These are phyloP conservation scores for Coemansia sp. DNA, from an alignment of 192 early-diverging fungal species.

Conservation along the genomic window DNA sequence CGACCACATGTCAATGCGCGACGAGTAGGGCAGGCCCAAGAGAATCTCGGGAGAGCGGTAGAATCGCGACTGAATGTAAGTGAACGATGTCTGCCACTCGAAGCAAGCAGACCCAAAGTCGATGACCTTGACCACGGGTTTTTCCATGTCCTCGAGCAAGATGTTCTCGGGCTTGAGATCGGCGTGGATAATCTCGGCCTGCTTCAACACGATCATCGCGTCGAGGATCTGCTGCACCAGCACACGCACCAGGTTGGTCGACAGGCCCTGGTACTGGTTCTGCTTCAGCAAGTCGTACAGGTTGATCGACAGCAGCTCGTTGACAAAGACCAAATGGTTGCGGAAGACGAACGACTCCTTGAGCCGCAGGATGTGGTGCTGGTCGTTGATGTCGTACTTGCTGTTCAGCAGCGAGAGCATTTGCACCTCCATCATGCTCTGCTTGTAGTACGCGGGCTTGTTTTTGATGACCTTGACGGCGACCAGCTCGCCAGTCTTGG, in stretches of 20 bases:
- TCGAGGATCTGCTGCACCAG: conserved; percentile 95
- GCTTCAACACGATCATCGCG: conserved; percentile 81
- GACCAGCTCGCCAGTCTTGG: conserved; percentile 88
- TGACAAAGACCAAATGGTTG: conserved; percentile 94
- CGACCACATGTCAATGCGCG: conserved; percentile 98
- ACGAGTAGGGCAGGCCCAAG: conserved; percentile 90
- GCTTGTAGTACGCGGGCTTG: conserved; percentile 96
- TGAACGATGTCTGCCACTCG: conserved; percentile 93
- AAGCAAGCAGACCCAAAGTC: conserved; percentile 99
- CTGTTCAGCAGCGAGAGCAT: conserved; percentile 94
- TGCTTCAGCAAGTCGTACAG: conserved; percentile 98
- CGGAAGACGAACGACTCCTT: conserved; percentile 93
- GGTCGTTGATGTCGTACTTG: conserved; percentile 83
- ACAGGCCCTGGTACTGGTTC: conserved; percentile 94
- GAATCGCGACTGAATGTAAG: conserved; percentile 98
- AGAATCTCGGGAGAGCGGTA: conserved; percentile 97
- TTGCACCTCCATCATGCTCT: conserved; percentile 95
- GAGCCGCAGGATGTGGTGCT: conserved; percentile 88
- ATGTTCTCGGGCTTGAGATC: conserved; percentile 99
- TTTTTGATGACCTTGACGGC: conserved; percentile 99
- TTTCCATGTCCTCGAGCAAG: conserved; percentile 83
- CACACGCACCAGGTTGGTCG: conserved; percentile 90
- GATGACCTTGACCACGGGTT: conserved; percentile 95
- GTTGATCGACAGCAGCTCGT: conserved; percentile 96
- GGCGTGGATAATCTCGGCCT: conserved; percentile 94